These are phyloP conservation scores for Sporothrix pseudoabietina DNA, from an alignment of 2,329 filamentous ascomycete species.

Conservation along the genomic window DNA sequence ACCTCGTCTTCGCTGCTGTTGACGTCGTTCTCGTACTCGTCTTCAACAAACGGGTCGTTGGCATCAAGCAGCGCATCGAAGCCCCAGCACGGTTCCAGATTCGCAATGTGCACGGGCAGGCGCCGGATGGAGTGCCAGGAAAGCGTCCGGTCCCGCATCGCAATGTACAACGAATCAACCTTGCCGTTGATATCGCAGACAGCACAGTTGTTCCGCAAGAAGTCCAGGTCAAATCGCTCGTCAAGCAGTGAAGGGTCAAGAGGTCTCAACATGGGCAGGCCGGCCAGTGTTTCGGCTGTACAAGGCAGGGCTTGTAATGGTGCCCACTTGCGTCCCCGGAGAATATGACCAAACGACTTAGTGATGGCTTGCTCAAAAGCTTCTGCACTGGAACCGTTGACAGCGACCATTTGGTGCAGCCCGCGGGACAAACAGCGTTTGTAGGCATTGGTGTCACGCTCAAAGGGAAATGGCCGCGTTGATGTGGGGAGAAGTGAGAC, in stretches of 20 bases:
- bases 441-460: conserved; percentile 63
- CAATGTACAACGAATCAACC: conserved; percentile 62
- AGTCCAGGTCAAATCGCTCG: conserved; percentile 52
- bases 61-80: conserved; percentile 55
- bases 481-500: conserved; percentile 59
- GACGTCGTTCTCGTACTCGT: conserved; percentile 23
- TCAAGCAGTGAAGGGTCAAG: conserved; percentile 50
- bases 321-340: conserved; percentile 57
- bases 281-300: conserved; percentile 56
- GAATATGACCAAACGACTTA: conserved; percentile 52
- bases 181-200: conserved; percentile 57
- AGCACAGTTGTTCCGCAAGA: conserved; percentile 58
- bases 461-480: conserved; percentile 60
- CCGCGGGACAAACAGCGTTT: conserved; percentile 63
- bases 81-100: conserved; percentile 58
- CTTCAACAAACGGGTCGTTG: conserved; percentile 27
- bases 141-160: conserved; percentile 56
- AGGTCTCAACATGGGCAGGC: conserved; percentile 61
- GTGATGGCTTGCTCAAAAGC: conserved; percentile 55
- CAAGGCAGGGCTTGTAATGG: conserved; percentile 62
- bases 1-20: conserved; percentile 34
- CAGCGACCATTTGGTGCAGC: conserved; percentile 59
- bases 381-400: conserved; percentile 52
- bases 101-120: conserved; percentile 53
- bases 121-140: conserved; percentile 58